Evolutionary conservation across 768 basidiomycete species (phyloP), one percentile per base, ranked within the genome.

Genomic region (Phylloporus sp.): DNA sequence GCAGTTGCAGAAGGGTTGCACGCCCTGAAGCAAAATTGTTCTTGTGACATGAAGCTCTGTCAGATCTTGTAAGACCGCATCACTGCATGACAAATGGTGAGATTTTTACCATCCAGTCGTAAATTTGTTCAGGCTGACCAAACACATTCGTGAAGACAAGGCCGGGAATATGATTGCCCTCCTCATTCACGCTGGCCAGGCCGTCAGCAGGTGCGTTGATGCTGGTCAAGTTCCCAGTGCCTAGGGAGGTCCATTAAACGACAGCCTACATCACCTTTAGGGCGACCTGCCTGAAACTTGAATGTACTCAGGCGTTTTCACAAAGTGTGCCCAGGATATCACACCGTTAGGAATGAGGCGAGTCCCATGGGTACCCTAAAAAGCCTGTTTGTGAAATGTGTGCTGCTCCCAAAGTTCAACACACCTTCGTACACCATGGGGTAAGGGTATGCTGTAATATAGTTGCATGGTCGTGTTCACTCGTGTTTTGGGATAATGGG

Each of bases 61-160:
- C 31, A 44, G 42, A 51, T 43, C 32, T 24, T 23, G 54, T 60
- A 18, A 58, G 54, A 58, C 44, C n/a, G n/a, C n/a, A n/a, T n/a
- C n/a, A 41, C 35, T 47, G 35, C 23, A 32, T 35, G 29, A 53
- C 36, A 20, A 57, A 23, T 23, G 34, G 43, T 32, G 32, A 54
- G 48, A 46, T 31, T 39, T 57, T 61, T 68, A 78, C 81, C 42
- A 84, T 88, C 90, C 90, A 91, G 63, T 90, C 83, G 58, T 81
- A 76, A 35, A 87, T 72, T 60, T 88, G 77, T 57, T 78, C 56
- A 4, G 80, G 56, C 42, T 72, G 69, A 20, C 80, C 83, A 67
- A 84, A 88, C n/a, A 82, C 84, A 53, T 51, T 76, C 20, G 86
- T 85, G 65, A 88, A 88, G n/a, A 91, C 82, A 38, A 88, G 74